Conservation (phyloP, 805 yeast species). For the Priceomyces castillae region DNA sequence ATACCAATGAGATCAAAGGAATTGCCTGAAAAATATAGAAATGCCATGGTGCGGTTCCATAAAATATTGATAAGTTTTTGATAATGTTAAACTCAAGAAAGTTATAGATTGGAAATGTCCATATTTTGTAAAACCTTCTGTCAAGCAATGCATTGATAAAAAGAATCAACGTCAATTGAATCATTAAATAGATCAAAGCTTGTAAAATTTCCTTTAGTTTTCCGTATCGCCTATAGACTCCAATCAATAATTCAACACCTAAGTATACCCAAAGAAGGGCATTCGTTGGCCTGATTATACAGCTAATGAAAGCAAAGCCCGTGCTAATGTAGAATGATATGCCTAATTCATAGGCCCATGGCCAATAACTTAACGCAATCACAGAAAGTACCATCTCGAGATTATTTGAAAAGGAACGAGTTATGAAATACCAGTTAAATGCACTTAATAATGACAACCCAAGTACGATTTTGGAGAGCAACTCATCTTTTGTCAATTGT, state of each 20-base stretch:
- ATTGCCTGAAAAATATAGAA: slow-evolving; percentile 81
- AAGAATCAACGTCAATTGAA: slow-evolving; percentile 27
- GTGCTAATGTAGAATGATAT: slow-evolving; percentile 24
- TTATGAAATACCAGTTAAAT: slow-evolving; percentile 77
- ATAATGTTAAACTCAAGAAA: slow-evolving; percentile 78
- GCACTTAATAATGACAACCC: slow-evolving; percentile 57
- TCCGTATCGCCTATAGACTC: background rate
- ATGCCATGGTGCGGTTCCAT: slow-evolving; percentile 82
- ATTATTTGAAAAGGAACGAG: slow-evolving; percentile 84
- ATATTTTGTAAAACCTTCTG: slow-evolving; percentile 52
- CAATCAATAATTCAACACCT: slow-evolving; percentile 35
- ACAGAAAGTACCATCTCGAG: slow-evolving; percentile 73
- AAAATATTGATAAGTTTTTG: slow-evolving; percentile 70
- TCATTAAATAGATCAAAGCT: slow-evolving; percentile 17
- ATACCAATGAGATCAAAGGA: slow-evolving; percentile 70
- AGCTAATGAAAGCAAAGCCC: slow-evolving; percentile 55
- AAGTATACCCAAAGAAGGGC: slow-evolving; percentile 69
- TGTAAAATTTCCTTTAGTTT: slow-evolving; percentile 3
- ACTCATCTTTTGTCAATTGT: slow-evolving; percentile 30
- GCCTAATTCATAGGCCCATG: slow-evolving; percentile 44
- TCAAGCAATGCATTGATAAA: slow-evolving; percentile 48
- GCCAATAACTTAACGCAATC: slow-evolving; percentile 68
- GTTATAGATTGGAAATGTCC: slow-evolving; percentile 61
- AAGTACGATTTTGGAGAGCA: slow-evolving; percentile 42
- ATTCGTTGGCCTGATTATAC: slow-evolving; percentile 83